Conservation (phyloP, 2,329 filamentous ascomycete genomes). For the Fusarium brevicatenulatum region DNA sequence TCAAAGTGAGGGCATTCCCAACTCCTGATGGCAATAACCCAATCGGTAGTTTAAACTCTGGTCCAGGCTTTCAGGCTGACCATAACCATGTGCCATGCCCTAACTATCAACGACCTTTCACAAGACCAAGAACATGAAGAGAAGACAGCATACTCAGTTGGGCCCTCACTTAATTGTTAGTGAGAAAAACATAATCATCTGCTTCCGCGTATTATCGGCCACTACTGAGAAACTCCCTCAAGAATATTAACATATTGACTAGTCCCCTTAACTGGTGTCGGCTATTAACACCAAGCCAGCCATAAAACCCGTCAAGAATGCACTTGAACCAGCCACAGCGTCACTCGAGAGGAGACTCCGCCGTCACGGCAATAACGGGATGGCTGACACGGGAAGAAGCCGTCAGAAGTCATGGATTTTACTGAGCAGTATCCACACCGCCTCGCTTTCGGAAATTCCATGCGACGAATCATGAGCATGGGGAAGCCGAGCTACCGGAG, state of each 20-base stretch:
- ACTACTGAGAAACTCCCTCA: not conserved
- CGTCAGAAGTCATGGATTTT: not conserved
- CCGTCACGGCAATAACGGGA: conserved; percentile 31
- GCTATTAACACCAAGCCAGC: not conserved
- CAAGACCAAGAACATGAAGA: not conserved
- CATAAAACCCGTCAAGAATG: conserved; percentile 5
- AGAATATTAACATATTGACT: not conserved
- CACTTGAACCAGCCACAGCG: conserved; percentile 23
- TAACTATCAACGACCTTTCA: not conserved
- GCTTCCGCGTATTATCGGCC: not conserved
- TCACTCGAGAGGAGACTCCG: conserved; percentile 24
- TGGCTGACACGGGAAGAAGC: conserved; percentile 29
- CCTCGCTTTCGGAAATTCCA: conserved; percentile 2
- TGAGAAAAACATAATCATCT: not conserved
- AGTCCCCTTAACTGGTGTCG: not conserved
- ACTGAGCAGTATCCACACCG: conserved; percentile 27
- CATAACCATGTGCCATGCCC: not conserved
- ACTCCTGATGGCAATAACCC: not conserved
- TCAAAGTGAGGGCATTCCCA: conserved; percentile 29
- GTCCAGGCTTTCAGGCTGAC: not conserved
- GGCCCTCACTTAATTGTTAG: not conserved
- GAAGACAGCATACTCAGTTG: not conserved
- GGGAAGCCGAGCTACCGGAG: conserved; percentile 6
- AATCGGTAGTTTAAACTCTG: not conserved
- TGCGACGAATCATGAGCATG: conserved; percentile 5